These are phyloP conservation scores for Podila clonocystis DNA, from an alignment of 192 early-diverging fungal species.

Conservation along the genomic window DNA sequence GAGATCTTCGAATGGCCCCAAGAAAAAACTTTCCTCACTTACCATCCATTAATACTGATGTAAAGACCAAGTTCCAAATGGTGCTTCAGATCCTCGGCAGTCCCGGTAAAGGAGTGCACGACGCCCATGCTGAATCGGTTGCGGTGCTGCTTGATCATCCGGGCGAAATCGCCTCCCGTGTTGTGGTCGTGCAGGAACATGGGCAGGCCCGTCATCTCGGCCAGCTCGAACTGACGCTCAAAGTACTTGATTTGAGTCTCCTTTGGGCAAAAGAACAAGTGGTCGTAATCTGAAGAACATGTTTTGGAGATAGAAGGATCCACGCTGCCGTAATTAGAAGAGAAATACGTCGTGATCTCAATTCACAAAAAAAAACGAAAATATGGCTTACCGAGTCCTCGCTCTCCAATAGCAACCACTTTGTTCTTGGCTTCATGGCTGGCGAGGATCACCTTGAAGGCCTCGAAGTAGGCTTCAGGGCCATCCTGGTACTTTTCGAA, in stretches of 20 bases:
- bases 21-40: no score
- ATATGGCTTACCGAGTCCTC: conserved; percentile 71
- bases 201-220: conserved; percentile 79
- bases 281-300: conserved; percentile 84
- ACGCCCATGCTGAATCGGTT: conserved; percentile 75
- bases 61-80: conserved; percentile 76
- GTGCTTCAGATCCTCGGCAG: conserved; percentile 68
- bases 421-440: conserved; percentile 53
- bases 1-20: no score
- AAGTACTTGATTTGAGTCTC: conserved; percentile 85
- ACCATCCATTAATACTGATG: conserved; percentile 96
- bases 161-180: conserved; percentile 79
- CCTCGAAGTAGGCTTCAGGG: conserved; percentile 70
- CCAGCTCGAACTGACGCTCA: conserved; percentile 81
- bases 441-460: conserved; percentile 55
- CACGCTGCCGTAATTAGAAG: not conserved
- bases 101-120: conserved; percentile 92
- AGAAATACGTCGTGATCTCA: no score
- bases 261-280: conserved; percentile 82
- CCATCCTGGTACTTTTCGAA: conserved; percentile 66
- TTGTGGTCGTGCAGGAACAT: conserved; percentile 94
- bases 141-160: conserved; percentile 69
- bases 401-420: conserved; percentile 95
- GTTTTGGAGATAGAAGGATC: not conserved
- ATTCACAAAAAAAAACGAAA: no score